phyloP scores from a whole-genome alignment of 331 rosid species.

The Malus hybrid region DNA sequence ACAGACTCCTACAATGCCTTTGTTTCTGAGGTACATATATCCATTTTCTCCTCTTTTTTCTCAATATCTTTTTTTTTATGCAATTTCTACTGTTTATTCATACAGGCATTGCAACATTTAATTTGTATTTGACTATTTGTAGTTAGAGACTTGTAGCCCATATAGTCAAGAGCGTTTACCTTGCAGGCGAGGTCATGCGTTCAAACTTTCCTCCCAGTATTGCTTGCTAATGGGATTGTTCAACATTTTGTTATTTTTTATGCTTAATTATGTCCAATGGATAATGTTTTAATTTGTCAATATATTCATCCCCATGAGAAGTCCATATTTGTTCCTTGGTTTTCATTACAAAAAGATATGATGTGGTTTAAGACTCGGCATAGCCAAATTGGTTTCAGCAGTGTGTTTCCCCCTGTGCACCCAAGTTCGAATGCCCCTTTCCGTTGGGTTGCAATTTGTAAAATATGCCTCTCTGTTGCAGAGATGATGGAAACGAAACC shows the following conservation, averaged over 20 bases:
- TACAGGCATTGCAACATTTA: neutral
- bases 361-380: neutral
- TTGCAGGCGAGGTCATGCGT: too few relatives aligned
- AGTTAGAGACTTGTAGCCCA: too few relatives aligned
- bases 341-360: neutral
- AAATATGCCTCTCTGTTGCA: neutral
- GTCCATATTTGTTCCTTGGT: neutral
- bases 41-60: neutral
- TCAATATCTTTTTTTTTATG: neutral
- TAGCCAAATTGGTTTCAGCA: too few relatives aligned
- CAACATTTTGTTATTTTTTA: neutral
- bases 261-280: too few relatives aligned
- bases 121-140: neutral
- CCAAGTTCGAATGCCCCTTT: neutral
- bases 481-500: neutral
- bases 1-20: slow-evolving; percentile 53
- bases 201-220: too few relatives aligned
- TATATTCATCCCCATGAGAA: neutral
- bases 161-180: too few relatives aligned
- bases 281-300: neutral
- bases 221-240: neutral
- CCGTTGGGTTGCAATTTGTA: neutral
- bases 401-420: too few relatives aligned
- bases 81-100: neutral
- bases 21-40: slow-evolving; percentile 61